Evolutionary conservation across 2,329 filamentous ascomycete genomes (phyloP).

Genomic region (Penicillium sp.): DNA sequence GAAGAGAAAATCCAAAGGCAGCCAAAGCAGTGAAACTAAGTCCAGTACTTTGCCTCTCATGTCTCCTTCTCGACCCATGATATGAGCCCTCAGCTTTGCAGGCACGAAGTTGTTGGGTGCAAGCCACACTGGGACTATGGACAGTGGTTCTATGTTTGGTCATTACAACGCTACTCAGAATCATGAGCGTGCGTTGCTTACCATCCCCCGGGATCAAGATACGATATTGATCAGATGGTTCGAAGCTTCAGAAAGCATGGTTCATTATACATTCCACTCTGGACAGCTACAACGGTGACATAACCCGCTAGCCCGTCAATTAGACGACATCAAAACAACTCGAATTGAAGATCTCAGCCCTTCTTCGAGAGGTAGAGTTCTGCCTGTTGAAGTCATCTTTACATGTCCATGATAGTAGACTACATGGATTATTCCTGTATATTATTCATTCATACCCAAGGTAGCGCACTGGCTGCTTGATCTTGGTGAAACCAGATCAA

Average conservation of each 20-base stretch:
- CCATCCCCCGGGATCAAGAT: not conserved
- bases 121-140: not conserved
- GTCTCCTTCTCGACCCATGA: not conserved
- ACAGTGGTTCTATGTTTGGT: too few relatives aligned
- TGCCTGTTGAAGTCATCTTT: not conserved
- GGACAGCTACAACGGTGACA: not conserved
- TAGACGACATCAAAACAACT: not conserved
- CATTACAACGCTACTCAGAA: not conserved
- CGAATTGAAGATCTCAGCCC: not conserved
- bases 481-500: not conserved
- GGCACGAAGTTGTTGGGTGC: not conserved
- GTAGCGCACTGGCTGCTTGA: not conserved
- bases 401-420: not conserved
- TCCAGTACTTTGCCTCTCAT: not conserved
- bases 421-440: slow-evolving; percentile 4
- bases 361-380: not conserved
- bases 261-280: not conserved
- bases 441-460: not conserved
- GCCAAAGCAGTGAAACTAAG: slow-evolving; percentile 2
- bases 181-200: not conserved
- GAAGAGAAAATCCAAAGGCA: slow-evolving; percentile 16
- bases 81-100: not conserved
- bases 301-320: not conserved
- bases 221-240: not conserved
- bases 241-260: not conserved